phyloP scores from a whole-genome alignment of 352 stramenopile genomes.

The Phytophthora europaea region DNA sequence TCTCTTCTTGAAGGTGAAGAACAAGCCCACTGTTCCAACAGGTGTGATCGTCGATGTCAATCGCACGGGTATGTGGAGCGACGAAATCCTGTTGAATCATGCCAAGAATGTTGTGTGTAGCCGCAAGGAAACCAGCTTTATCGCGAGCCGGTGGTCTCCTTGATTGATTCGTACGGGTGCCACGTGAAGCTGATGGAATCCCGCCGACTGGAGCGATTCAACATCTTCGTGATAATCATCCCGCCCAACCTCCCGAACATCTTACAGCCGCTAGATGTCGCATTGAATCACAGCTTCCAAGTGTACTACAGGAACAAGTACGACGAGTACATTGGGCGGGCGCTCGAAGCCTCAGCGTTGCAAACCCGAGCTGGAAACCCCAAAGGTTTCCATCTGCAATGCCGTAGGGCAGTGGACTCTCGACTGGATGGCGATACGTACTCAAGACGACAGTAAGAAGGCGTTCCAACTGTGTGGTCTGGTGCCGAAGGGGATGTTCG shows the following conservation, averaged over 20 bases:
- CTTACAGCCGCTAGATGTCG: constrained; percentile 13
- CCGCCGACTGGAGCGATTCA: background rate
- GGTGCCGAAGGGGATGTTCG: too few species aligned
- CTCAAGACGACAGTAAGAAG: too few species aligned
- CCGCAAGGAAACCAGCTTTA: constrained; percentile 19
- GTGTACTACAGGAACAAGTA: constrained; percentile 4
- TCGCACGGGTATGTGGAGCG: constrained; percentile 18
- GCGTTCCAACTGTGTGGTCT: too few species aligned
- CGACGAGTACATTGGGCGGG: too few species aligned
- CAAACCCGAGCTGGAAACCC: background rate
- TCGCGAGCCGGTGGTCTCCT: constrained; percentile 11
- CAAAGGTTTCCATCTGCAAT: background rate
- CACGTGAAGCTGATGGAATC: constrained; percentile 14
- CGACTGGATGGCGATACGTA: background rate
- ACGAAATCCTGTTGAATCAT: background rate
- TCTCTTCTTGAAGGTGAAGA: constrained; percentile 19
- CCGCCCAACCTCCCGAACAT: constrained; percentile 20
- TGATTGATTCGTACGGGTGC: constrained; percentile 21
- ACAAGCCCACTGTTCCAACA: constrained; percentile 1
- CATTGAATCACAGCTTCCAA: constrained; percentile 19
- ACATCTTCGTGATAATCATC: constrained; percentile 15
- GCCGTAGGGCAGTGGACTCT: background rate
- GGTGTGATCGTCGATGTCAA: constrained; percentile 17
- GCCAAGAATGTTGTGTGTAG: background rate
- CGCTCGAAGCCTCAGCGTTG: background rate